Percentiles rank a stretch among this genome's conserved stretches.
These are phyloP conservation scores for Xylaria curta DNA, from an alignment of 495 filamentous ascomycete genomes.

Conservation along the genomic window DNA sequence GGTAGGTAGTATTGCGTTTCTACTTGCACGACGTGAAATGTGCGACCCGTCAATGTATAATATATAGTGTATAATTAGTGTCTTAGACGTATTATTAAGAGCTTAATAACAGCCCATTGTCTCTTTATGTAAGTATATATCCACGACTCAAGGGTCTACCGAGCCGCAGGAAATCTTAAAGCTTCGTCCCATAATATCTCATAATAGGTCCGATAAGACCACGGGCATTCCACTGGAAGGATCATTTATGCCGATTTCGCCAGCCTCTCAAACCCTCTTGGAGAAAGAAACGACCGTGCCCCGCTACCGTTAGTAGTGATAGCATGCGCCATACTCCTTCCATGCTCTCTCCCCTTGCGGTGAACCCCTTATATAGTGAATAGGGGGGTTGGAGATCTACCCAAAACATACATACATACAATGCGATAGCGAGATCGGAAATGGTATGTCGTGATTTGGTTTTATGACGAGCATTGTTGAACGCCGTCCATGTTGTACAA, in stretches of 20 bases:
- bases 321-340: constrained; percentile 25
- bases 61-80: constrained; percentile 7
- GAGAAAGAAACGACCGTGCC: constrained; percentile 23
- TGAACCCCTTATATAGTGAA: constrained; percentile 3
- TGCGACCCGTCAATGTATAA: neutral
- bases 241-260: neutral
- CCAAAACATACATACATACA: constrained; percentile 23
- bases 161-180: constrained; percentile 1
- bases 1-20: neutral
- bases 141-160: constrained; percentile 13
- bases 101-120: constrained; percentile 5
- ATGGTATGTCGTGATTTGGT: constrained; percentile 10
- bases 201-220: neutral
- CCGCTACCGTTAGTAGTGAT: constrained; percentile 14
- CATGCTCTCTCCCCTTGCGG: constrained; percentile 4
- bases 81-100: constrained; percentile 17
- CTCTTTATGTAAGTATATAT: constrained; percentile 11
- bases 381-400: constrained; percentile 15
- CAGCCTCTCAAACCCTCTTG: constrained; percentile 8
- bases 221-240: neutral
- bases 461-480: constrained; percentile 12
- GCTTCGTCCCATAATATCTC: constrained; percentile 5
- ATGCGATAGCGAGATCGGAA: constrained; percentile 16
- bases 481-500: constrained; percentile 34
- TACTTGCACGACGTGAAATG: neutral